phyloP scores from a whole-genome alignment of 148 eudicot species.

The Suaeda aralocaspica region DNA sequence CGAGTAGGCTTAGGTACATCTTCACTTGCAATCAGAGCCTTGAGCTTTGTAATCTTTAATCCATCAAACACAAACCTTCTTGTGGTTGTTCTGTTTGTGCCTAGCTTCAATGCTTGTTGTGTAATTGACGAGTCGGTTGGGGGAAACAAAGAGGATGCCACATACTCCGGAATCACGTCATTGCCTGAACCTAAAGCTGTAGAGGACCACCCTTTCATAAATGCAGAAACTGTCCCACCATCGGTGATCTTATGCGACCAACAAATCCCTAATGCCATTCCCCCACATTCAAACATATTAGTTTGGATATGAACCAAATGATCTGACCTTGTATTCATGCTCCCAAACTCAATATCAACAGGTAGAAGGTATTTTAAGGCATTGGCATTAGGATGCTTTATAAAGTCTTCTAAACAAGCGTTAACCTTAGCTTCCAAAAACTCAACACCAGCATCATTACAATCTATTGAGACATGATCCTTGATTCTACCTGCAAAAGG shows the following conservation, averaged over 20 bases:
- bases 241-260: slow-evolving; percentile 34
- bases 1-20: slow-evolving; percentile 32
- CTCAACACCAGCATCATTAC: slow-evolving; percentile 42
- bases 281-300: slow-evolving; percentile 28
- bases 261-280: slow-evolving; percentile 25
- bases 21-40: slow-evolving; percentile 13
- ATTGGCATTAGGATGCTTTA: slow-evolving; percentile 21
- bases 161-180: slow-evolving; percentile 21
- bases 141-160: slow-evolving; percentile 25
- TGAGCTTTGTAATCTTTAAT: slow-evolving; percentile 25
- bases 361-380: slow-evolving; percentile 33
- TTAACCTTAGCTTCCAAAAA: slow-evolving; percentile 28
- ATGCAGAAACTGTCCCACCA: slow-evolving; percentile 28
- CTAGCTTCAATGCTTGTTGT: slow-evolving; percentile 25
- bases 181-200: slow-evolving; percentile 5
- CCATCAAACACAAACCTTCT: slow-evolving; percentile 29
- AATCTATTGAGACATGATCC: slow-evolving; percentile 34
- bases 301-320: slow-evolving; percentile 25
- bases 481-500: slow-evolving; percentile 47
- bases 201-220: slow-evolving; percentile 29
- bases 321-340: background rate
- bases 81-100: slow-evolving; percentile 19
- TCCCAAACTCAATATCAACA: slow-evolving; percentile 19
- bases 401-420: slow-evolving; percentile 20
- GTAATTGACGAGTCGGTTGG: slow-evolving; percentile 19